Evolutionary conservation across 2,329 filamentous ascomycete genomes (phyloP), one percentile per base, ranked within the genome.

Genomic region (Tolypocladium ovalisporum): DNA sequence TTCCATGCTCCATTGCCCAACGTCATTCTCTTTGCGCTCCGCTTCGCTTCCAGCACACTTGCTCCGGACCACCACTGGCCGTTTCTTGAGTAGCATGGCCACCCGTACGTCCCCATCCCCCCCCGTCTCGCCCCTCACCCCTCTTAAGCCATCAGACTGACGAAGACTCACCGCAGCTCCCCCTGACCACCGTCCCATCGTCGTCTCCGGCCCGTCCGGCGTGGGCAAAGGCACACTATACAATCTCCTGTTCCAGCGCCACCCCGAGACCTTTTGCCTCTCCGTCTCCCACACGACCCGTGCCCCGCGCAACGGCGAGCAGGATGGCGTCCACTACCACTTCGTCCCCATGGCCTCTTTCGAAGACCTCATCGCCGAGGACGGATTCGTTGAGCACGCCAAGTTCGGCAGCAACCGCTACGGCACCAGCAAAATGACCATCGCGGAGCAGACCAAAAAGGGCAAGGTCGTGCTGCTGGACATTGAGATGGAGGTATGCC

Each of bases 401-500:
- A 77, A 87, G 70, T 97, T 96, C 71, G 86, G 90, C 44, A 86
- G 84, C 56, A 96, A 97, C 75, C 77, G 84, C 67, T 97, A 97
- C 74, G 92, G 92, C 57, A 96, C 91, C 6, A 89, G 84, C 69
- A 85, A 90, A 67, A 79, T 81, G 72, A 90, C 90, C 34, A 90
- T 96, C 61, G 81, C 86, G 71, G 84, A 89, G 66, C 85, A 92
- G 70, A 81, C 81, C 2, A 81, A 83, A 60, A 83, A 86, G 74
- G 87, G 85, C 22, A 81, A 80, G 66, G 83, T 91, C 47, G 93
- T 92, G 60, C 85, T 97, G 53, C 76, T 97, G 64, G 93, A 97
- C 71, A 97, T 97, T 69, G 93, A 97, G 79, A 96, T 97, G 90
- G 91, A 96, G 83, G 86, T 87, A 70, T 37, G 75, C 65, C 52